These are phyloP conservation scores for Dryas drummondii DNA, from an alignment of 306 rosid species.

Conservation along the genomic window DNA sequence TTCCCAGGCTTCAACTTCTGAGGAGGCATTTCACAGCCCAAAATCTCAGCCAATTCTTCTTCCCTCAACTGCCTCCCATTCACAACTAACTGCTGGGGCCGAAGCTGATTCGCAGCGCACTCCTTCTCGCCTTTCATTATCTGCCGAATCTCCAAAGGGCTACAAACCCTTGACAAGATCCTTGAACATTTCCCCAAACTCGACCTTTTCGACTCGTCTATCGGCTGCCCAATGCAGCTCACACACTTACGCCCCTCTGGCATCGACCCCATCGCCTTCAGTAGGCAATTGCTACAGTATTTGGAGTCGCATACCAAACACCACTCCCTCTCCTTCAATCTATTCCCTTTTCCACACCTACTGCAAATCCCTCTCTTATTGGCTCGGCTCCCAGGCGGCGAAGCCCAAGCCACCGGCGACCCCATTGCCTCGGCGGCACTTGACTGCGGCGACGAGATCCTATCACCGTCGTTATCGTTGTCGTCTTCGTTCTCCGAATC, in stretches of 20 bases:
- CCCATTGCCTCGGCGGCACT: conserved; percentile 56
- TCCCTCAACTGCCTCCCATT: conserved; percentile 70
- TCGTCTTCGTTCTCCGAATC: conserved; percentile 55
- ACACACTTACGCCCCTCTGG: conserved; percentile 93
- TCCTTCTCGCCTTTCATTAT: conserved; percentile 87
- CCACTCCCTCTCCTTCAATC: conserved; percentile 76
- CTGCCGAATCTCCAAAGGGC: conserved; percentile 85
- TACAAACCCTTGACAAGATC: conserved; percentile 67
- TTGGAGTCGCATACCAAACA: conserved; percentile 78
- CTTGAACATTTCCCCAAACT: conserved; percentile 70
- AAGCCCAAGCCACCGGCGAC: conserved; percentile 33
- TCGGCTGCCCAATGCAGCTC: conserved; percentile 73
- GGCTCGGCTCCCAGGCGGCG: conserved; percentile 10
- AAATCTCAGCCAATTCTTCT: conserved; percentile 78
- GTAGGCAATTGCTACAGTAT: conserved; percentile 69
- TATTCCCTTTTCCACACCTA: conserved; percentile 66
- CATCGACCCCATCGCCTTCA: conserved; percentile 96
- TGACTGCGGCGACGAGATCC: conserved; percentile 48
- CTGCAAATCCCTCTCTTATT: conserved; percentile 58
- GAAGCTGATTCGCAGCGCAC: conserved; percentile 75
- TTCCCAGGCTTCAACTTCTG: conserved; percentile 82
- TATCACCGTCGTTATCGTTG: conserved; percentile 48
- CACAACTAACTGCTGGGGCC: conserved; percentile 81
- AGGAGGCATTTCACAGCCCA: conserved; percentile 70
- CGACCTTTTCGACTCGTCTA: conserved; percentile 67